Percentiles rank a stretch among this genome's conserved stretches.
Conservation (phyloP, 1,139 yeast genomes). For the Kazachstania sp. region DNA sequence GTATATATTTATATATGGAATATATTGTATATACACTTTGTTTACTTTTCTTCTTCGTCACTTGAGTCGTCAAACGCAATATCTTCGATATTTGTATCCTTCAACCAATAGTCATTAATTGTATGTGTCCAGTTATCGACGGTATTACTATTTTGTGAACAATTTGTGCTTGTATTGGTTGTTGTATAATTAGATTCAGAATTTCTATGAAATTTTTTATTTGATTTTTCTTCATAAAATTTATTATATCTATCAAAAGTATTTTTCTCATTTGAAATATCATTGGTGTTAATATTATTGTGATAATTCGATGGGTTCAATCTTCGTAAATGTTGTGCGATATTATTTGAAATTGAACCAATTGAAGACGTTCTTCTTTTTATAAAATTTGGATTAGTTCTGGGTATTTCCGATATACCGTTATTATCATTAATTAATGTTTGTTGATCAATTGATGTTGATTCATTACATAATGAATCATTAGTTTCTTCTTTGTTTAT, state of each 20-base stretch:
- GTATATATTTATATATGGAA: background rate
- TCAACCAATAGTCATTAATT: constrained; percentile 18
- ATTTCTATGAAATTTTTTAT: background rate
- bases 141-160: too few species aligned
- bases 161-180: background rate
- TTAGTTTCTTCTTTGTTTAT: too few species aligned
- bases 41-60: constrained; percentile 20
- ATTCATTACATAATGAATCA: too few species aligned
- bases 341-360: background rate
- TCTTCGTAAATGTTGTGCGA: constrained; percentile 3
- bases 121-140: constrained; percentile 3
- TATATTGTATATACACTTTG: too few species aligned
- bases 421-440: background rate
- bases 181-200: constrained; percentile 11
- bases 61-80: constrained; percentile 27
- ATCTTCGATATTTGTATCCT: constrained; percentile 19
- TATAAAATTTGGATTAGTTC: background rate
- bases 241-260: constrained; percentile 13
- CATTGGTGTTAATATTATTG: background rate
- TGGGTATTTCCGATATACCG: background rate
- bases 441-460: background rate
- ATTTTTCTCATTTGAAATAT: background rate
- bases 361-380: background rate
- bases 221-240: constrained; percentile 11
- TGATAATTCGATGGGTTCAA: constrained; percentile 6